Evolutionary conservation across 1,284 basidiomycete genomes (phyloP).

Genomic region (Cutaneotrichosporon spelunceum): DNA sequence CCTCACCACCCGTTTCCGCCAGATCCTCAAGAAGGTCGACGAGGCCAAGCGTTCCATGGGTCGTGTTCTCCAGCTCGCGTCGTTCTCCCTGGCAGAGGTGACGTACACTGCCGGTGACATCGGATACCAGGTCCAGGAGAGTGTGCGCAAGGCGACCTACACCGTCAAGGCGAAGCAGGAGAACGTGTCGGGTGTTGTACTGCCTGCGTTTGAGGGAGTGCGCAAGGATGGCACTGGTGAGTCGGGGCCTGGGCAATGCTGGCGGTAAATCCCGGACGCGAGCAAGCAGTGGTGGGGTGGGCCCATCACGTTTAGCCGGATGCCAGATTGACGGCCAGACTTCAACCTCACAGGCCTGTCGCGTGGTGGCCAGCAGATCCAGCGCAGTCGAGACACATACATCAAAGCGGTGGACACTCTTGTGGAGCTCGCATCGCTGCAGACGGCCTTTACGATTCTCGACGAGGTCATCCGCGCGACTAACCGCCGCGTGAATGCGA

Average conservation of each 20-base stretch:
- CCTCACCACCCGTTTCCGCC: slow-evolving; percentile 83
- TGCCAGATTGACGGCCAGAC: slow-evolving; percentile 60
- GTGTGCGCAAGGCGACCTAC: slow-evolving; percentile 70
- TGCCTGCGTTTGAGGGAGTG: slow-evolving; percentile 92
- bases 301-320: too few relatives aligned
- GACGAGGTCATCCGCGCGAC: slow-evolving; percentile 99
- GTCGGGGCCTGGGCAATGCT: too few relatives aligned
- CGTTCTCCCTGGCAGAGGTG: slow-evolving; percentile 97
- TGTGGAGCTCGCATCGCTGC: slow-evolving; percentile 92
- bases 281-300: too few relatives aligned
- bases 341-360: slow-evolving; percentile 98
- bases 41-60: slow-evolving; percentile 99
- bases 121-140: slow-evolving; percentile 82
- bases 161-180: slow-evolving; percentile 93
- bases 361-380: slow-evolving; percentile 93
- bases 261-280: too few relatives aligned
- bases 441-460: slow-evolving; percentile 97
- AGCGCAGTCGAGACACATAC: slow-evolving; percentile 90
- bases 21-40: slow-evolving; percentile 86
- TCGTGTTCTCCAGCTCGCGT: slow-evolving; percentile 94
- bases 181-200: slow-evolving; percentile 96
- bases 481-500: slow-evolving; percentile 96
- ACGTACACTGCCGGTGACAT: slow-evolving; percentile 98
- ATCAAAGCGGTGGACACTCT: slow-evolving; percentile 95
- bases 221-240: slow-evolving; percentile 74